Evolutionary conservation across 805 yeast species (phyloP).

Genomic region (Debaryomyces tyrocola): DNA sequence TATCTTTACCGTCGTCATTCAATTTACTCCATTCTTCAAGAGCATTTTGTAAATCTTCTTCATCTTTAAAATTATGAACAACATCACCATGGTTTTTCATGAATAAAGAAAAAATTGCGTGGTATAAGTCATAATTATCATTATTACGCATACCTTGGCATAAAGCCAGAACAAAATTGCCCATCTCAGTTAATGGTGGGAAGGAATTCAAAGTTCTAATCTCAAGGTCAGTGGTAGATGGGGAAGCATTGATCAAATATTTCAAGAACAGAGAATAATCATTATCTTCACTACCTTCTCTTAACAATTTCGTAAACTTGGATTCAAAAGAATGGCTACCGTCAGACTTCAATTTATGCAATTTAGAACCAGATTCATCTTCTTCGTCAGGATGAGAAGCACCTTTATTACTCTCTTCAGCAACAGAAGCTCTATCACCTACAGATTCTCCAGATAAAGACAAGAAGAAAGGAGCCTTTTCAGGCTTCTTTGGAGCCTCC

Average conservation of each 20-base stretch:
- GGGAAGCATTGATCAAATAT: slow-evolving; percentile 61
- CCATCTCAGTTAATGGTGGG: slow-evolving; percentile 68
- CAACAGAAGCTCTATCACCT: slow-evolving; percentile 64
- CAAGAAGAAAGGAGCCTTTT: slow-evolving; percentile 78
- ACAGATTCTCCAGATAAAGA: slow-evolving; percentile 63
- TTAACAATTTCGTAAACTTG: slow-evolving; percentile 63
- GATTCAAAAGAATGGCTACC: slow-evolving; percentile 61
- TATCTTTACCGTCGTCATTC: slow-evolving; percentile 42
- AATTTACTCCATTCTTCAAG: slow-evolving; percentile 49
- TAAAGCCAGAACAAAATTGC: slow-evolving; percentile 66
- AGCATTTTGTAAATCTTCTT: slow-evolving; percentile 42
- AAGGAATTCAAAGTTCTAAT: slow-evolving; percentile 71
- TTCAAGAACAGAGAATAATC: slow-evolving; percentile 54
- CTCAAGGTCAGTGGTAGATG: slow-evolving; percentile 81
- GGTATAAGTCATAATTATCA: slow-evolving; percentile 70
- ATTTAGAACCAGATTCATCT: slow-evolving; percentile 27
- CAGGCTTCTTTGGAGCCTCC: slow-evolving; percentile 84
- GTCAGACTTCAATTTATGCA: slow-evolving; percentile 32
- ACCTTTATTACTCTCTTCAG: slow-evolving; percentile 27
- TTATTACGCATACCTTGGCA: slow-evolving; percentile 56
- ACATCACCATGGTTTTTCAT: slow-evolving; percentile 83
- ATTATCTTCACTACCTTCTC: slow-evolving; percentile 45
- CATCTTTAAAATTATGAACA: slow-evolving; percentile 26
- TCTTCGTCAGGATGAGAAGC: slow-evolving; percentile 16
- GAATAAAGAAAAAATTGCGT: slow-evolving; percentile 76